phyloP scores from a whole-genome alignment of 2,329 filamentous ascomycete genomes.

The Lasiodiplodia gonubiensis region DNA sequence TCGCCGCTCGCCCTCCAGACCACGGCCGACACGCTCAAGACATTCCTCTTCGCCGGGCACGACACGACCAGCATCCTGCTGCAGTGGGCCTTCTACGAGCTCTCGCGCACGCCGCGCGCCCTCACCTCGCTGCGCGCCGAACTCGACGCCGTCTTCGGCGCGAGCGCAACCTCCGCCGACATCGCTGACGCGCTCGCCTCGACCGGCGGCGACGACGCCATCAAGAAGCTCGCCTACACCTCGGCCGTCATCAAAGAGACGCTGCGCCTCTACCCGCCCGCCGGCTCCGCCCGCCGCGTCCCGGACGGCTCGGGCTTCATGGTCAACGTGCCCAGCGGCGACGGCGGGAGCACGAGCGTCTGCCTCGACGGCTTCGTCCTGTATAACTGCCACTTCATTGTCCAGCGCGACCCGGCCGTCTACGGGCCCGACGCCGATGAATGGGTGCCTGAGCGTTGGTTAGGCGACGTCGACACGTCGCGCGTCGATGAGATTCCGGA shows the following conservation, averaged over 20 bases:
- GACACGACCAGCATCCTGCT: constrained; percentile 40
- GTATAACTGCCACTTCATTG: constrained; percentile 22
- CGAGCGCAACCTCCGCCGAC: not conserved
- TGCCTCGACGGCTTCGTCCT: constrained; percentile 21
- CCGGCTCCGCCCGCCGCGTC: constrained; percentile 21
- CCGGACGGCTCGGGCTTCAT: not conserved
- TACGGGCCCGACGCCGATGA: constrained; percentile 35
- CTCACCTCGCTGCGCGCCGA: constrained; percentile 36
- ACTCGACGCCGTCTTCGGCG: constrained; percentile 41
- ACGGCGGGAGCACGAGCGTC: not conserved
- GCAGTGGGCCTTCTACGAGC: constrained; percentile 32
- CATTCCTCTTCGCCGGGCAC: constrained; percentile 45
- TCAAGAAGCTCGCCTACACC: constrained; percentile 41
- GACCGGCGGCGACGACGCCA: constrained; percentile 25
- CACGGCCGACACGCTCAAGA: constrained; percentile 34
- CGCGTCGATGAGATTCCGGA: constrained; percentile 36
- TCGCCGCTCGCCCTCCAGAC: constrained; percentile 28
- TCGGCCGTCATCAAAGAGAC: constrained; percentile 46
- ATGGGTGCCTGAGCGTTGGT: constrained; percentile 24
- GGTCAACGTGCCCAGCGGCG: constrained; percentile 1
- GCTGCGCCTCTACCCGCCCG: constrained; percentile 41
- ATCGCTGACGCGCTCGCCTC: not conserved
- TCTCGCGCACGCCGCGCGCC: constrained; percentile 28
- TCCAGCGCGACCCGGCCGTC: constrained; percentile 37
- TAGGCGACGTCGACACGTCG: constrained; percentile 14